These are phyloP conservation scores for Aurantiochytrium sp. DNA, from an alignment of 108 stramenopile species.

Conservation along the genomic window DNA sequence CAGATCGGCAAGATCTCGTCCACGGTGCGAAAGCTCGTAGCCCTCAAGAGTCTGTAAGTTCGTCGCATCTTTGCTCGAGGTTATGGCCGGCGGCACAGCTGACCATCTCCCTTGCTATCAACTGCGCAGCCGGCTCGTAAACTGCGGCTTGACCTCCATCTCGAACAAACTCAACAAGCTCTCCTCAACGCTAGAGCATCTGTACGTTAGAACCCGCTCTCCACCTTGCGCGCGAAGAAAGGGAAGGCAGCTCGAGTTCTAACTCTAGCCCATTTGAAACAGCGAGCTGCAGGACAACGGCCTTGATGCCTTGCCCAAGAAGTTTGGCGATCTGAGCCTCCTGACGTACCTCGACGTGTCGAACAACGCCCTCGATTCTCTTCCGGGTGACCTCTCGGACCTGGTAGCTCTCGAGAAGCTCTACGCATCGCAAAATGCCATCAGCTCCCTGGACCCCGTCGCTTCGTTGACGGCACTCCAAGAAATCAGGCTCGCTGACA, in stretches of 20 bases:
- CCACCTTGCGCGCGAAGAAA: too few relatives aligned
- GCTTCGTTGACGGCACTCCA: background rate
- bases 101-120: background rate
- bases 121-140: too few relatives aligned
- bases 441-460: background rate
- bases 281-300: background rate
- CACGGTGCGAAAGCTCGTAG: background rate
- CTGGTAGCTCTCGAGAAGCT: background rate
- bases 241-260: too few relatives aligned
- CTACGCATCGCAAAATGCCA: background rate
- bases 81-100: background rate
- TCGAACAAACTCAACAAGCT: too few relatives aligned
- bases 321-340: background rate
- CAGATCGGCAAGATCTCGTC: background rate
- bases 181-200: too few relatives aligned
- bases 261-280: too few relatives aligned
- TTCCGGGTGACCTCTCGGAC: background rate
- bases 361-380: background rate
- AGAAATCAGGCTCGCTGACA: background rate
- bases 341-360: background rate
- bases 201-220: too few relatives aligned
- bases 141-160: too few relatives aligned
- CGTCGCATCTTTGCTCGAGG: background rate
- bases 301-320: background rate
- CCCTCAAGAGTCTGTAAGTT: background rate